phyloP scores from a whole-genome alignment of 768 basidiomycete species.

The Phaffia australis region DNA sequence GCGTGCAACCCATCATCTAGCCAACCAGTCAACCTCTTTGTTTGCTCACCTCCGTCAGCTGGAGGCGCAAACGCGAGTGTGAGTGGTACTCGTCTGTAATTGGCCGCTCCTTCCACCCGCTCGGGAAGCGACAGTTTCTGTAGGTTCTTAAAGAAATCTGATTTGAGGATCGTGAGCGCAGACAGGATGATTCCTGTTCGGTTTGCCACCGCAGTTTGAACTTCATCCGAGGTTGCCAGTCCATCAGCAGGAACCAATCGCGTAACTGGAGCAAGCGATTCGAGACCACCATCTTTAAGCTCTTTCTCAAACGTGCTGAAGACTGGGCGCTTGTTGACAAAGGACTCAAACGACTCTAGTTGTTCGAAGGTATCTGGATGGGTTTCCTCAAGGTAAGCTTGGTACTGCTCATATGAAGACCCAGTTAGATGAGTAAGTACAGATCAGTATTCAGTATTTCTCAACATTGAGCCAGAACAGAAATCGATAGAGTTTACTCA shows the following conservation, averaged over 20 bases:
- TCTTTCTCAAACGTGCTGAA: constrained; percentile 94
- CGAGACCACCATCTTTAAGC: constrained; percentile 61
- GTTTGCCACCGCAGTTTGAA: constrained; percentile 69
- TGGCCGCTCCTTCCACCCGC: constrained; percentile 89
- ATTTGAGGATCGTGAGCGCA: constrained; percentile 82
- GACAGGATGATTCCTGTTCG: constrained; percentile 65
- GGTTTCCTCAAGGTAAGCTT: constrained; percentile 73
- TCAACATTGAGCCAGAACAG: neutral
- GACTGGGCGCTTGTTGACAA: constrained; percentile 79
- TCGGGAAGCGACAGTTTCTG: constrained; percentile 96
- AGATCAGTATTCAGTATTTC: neutral
- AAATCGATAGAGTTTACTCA: neutral
- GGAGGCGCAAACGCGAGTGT: constrained; percentile 32
- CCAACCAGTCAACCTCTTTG: neutral
- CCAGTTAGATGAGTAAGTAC: neutral
- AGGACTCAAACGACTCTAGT: constrained; percentile 56
- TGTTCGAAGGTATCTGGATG: constrained; percentile 57
- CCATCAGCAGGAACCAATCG: constrained; percentile 56
- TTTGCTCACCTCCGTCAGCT: constrained; percentile 2
- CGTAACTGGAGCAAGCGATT: constrained; percentile 71
- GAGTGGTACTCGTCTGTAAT: constrained; percentile 74
- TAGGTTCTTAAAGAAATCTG: constrained; percentile 48
- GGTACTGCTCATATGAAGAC: constrained; percentile 65
- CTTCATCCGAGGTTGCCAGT: constrained; percentile 80
- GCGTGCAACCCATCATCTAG: constrained; percentile 41